Base-by-base conservation (phyloP, 1,284 basidiomycete genomes). In the Ustilago vetiveriae region DNA sequence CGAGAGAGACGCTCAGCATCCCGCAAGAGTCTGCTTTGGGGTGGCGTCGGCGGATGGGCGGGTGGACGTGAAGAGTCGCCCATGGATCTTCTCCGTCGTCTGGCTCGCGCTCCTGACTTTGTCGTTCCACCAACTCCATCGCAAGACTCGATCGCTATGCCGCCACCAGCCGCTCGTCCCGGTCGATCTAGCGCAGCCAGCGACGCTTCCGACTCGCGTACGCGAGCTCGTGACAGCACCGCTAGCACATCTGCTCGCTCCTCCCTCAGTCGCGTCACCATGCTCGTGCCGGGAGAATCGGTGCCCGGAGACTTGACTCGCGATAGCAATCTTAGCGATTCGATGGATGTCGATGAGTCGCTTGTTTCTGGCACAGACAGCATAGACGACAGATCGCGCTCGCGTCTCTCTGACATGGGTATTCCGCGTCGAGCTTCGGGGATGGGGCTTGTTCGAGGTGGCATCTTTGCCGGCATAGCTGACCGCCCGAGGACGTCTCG, bases 11-110 rank as follows among this genome's bases (percentile, higher is more conserved):
- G 55, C 7, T 35, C 41, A 13, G 43, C 60, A 1, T 47, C 60
- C 6, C 50, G 64, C 36, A 65, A 67, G 32, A 67, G 63, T 26
- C 24, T 65, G 19, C 55, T 58, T 19, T 72, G 69, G 69, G 66
- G 66, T 13, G 69, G 69, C 10, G 38, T 73, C 14, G 66, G 60
- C 22, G 66, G 66, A 17, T 73, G 71, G 71, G 71, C 58, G 4
- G 66, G 66, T 16, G 71, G 71, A 27, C 39, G 71, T 2, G 71
- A 73, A 45, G 71, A 73, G 32, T 62, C 57, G 48, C 71, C 71
- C 19, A 64, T 73, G 59, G 71, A 73, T 19, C 49, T 73, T 14
- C 29, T 73, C 13, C 41, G 71, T 19, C 45, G 71, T 11, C 41
- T 73, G 4, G 66, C 71, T 4, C 41, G 71, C 4, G 69, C 69